These are phyloP conservation scores for Ilyonectria sp. DNA, from an alignment of 2,329 filamentous ascomycete species.

Conservation along the genomic window DNA sequence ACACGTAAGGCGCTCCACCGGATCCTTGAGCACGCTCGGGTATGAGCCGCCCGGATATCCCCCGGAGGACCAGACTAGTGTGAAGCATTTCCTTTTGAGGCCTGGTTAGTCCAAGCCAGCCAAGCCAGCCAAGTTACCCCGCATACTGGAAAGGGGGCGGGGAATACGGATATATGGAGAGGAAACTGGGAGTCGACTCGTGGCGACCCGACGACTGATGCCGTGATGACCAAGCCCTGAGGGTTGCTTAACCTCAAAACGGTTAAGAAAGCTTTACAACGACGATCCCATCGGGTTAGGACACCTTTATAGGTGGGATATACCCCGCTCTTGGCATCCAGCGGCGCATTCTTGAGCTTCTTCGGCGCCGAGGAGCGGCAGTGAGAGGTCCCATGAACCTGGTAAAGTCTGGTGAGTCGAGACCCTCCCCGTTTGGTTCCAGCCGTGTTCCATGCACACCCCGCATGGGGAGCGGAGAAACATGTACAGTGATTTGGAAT, in stretches of 20 bases:
- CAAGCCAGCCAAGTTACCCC: too few species aligned
- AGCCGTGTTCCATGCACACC: not conserved
- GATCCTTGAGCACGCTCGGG: too few species aligned
- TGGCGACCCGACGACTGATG: too few species aligned
- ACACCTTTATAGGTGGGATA: too few species aligned
- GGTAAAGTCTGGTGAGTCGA: not conserved
- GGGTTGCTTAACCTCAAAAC: not conserved
- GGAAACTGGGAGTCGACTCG: too few species aligned
- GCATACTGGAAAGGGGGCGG: too few species aligned
- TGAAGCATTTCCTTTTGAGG: too few species aligned
- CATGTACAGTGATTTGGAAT: not conserved
- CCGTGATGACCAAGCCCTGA: not conserved
- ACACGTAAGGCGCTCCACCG: too few species aligned
- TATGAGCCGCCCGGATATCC: too few species aligned
- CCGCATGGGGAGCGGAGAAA: not conserved
- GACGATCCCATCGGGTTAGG: not conserved
- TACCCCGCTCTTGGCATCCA: conserved; percentile 19
- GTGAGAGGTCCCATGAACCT: not conserved
- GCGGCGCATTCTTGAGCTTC: not conserved
- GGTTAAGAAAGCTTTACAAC: not conserved
- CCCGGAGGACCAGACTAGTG: too few species aligned
- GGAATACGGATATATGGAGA: too few species aligned
- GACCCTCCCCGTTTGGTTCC: not conserved
- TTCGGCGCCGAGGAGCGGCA: conserved; percentile 28
- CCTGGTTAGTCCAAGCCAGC: too few species aligned